Base-by-base conservation (phyloP, 768 basidiomycete genomes). In the Termitomyces sp. region DNA sequence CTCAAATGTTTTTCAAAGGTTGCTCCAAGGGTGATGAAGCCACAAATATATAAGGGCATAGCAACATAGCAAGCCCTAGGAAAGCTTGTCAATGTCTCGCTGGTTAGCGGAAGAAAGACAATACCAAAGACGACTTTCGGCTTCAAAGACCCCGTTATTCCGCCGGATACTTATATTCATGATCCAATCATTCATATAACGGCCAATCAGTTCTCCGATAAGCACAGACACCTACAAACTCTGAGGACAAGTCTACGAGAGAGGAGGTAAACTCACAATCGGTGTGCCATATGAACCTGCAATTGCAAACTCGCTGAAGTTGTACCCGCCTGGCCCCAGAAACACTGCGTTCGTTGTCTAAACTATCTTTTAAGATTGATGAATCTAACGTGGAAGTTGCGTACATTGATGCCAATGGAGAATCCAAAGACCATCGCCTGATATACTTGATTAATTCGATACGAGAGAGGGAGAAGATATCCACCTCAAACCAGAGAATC, bases 1-100 rank as follows among this genome's bases (percentile, higher is more conserved):
- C 71, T 73, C 0, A 80, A 66, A 47, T 80, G 75, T 14, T 78
- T 77, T 62, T 83, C 72, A 50, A 84, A 71, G 1, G 77, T 66
- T 1, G 75, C 79, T 4, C 83, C 84, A 9, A 86, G 71, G 4
- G 78, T 62, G 44, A 83, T 66, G 63, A 83, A 83, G 3, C 84
- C 83, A 45, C 70, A 75, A 45, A 85, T 71, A 63, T 80, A 83
- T 28, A 85, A 66, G 1, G 78, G 79, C 4, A 83, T 66, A 0
- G 79, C 81, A 53, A 82, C 59, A 64, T 84, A 84, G 58, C 76
- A 79, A 5, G 78, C 73, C 80, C 81, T 82, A 22, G 16, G 13
- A n/a, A 24, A 42, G 10, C 7, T 20, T 10, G 18, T 26, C n/a
- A 20, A 45, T 14, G 38, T 53, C 24, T 30, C 18, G 36, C 33